phyloP scores from a whole-genome alignment of 129 eudicot species.

The Rutidosis leptorrhynchoides region DNA sequence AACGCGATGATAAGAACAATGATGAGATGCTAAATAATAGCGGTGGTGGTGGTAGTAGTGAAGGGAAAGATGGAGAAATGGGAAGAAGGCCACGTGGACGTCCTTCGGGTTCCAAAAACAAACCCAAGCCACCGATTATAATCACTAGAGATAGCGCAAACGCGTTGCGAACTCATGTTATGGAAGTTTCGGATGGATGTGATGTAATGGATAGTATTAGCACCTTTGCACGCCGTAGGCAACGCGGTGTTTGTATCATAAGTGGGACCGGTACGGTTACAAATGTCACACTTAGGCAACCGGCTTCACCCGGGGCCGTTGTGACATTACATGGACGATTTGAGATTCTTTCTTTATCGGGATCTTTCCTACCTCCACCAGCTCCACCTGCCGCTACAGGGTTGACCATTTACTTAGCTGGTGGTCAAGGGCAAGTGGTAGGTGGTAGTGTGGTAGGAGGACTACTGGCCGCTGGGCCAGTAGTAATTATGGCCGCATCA shows the following conservation, averaged over 20 bases:
- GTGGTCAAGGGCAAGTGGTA: conserved; percentile 85
- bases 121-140: conserved; percentile 73
- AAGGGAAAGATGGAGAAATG: conserved; percentile 44
- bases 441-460: conserved; percentile 75
- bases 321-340: conserved; percentile 69
- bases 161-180: conserved; percentile 75
- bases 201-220: conserved; percentile 69
- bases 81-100: conserved; percentile 68
- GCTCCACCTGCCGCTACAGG: conserved; percentile 77
- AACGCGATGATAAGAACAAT: conserved; percentile 47
- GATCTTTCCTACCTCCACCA: conserved; percentile 74
- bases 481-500: conserved; percentile 78
- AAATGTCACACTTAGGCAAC: conserved; percentile 67
- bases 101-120: conserved; percentile 73
- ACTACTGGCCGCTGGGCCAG: conserved; percentile 71
- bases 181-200: conserved; percentile 73
- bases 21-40: conserved; percentile 23
- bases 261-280: conserved; percentile 71
- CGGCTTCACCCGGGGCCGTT: conserved; percentile 59
- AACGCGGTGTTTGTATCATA: conserved; percentile 67
- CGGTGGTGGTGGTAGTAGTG: conserved; percentile 39
- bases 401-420: conserved; percentile 65
- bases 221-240: conserved; percentile 63
- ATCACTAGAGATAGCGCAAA: conserved; percentile 71
- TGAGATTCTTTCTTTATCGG: conserved; percentile 71